Evolutionary conservation across 1,284 basidiomycete genomes (phyloP), one percentile per base, ranked within the genome.

Genomic region (Pseudozyma pruni): DNA sequence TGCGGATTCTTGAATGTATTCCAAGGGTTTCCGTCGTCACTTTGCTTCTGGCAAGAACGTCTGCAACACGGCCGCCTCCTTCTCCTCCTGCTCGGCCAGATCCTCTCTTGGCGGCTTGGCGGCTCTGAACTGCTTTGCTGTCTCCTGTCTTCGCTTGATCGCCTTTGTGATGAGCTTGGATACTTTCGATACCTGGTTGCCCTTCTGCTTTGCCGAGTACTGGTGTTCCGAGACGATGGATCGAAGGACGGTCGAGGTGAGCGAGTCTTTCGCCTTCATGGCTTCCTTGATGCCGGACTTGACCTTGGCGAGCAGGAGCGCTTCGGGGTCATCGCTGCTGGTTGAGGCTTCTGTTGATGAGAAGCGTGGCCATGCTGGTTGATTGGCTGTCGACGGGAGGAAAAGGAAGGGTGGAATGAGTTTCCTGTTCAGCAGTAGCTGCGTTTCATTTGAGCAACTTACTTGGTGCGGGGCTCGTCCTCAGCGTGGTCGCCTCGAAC

Each of bases 21-120:
- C 17, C 29, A 13, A n/a, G 4, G 19, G 13, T 6, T n/a, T 4
- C 19, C 2, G 3, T 10, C 8, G 16, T 38, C 31, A 74, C 41
- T 45, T 69, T 51, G 29, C 52, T 39, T 38, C 51, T 5, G 75
- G 61, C 13, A 78, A 51, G 34, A 76, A 76, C 45, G 42, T 53
- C 17, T 51, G 39, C 32, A 78, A 44, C 16, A 78, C 43, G 37
- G 51, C 53, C 2, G 64, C 66, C 42, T 78, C 75, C 43, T 59
- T 53, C 37, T 78, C 74, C 52, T 78, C 75, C 47, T 76, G 73
- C 23, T 74, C 63, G 0, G 74, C 75, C 8, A 78, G 59, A 29
- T 78, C 75, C 35, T 72, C 64, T 38, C 75, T 60, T 2, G 74
- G 63, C 14, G 74, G 74, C 16, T 69, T 72, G 8, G 72, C 74